Conservation (phyloP, 768 basidiomycete genomes). For the Paxillus involutus region DNA sequence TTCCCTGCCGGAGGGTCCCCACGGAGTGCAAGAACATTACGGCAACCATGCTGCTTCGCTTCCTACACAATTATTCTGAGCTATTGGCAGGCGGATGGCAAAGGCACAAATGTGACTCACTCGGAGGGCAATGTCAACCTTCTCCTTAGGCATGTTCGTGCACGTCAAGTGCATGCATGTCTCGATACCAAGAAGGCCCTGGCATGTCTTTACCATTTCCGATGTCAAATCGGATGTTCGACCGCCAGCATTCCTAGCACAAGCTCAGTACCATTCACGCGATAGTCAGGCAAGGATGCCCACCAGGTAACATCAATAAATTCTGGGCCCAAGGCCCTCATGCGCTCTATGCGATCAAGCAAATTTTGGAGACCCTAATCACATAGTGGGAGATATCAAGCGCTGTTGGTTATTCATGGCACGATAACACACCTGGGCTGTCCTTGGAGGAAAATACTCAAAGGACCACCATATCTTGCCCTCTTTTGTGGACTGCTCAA, state of each 20-base stretch:
- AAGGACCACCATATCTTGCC: conserved; percentile 97
- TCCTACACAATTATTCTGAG: conserved; percentile 50
- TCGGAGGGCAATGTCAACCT: conserved; percentile 86
- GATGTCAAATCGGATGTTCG: conserved; percentile 92
- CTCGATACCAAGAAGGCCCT: conserved; percentile 89
- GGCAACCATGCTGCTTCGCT: conserved; percentile 85
- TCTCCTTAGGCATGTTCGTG: conserved; percentile 97
- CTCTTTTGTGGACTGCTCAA: conserved; percentile 80
- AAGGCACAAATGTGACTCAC: conserved; percentile 47
- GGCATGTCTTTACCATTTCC: conserved; percentile 93
- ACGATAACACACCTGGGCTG: conserved; percentile 69
- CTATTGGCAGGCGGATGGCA: conserved; percentile 1
- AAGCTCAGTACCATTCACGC: conserved; percentile 1
- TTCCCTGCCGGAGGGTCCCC: conserved; percentile 90
- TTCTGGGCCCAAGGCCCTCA: conserved; percentile 92
- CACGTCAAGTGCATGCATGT: conserved; percentile 99
- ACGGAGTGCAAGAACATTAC: conserved; percentile 90
- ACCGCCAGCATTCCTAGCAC: conserved; percentile 89
- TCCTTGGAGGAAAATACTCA: conserved; percentile 96
- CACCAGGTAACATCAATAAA: conserved; percentile 98
- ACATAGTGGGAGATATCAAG: background rate
- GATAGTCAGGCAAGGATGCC: conserved; percentile 14
- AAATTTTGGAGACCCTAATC: conserved; percentile 74
- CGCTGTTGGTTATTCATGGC: background rate
- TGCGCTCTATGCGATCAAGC: conserved; percentile 97